phyloP scores from a whole-genome alignment of 352 stramenopile species.

The Phytophthora agathidicida region DNA sequence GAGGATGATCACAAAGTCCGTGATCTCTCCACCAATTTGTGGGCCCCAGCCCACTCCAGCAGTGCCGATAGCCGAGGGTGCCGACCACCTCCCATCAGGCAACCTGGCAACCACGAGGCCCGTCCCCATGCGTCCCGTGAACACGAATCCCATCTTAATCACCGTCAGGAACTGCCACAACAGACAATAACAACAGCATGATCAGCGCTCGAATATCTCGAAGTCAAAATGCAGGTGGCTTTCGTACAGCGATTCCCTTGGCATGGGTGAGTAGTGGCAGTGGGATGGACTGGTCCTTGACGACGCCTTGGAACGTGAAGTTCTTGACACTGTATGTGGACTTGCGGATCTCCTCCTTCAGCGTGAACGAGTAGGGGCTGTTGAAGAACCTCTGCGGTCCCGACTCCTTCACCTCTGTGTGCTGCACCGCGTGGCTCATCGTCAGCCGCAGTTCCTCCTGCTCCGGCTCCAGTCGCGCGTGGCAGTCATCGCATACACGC shows the following conservation, averaged over 20 bases:
- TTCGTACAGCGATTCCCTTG: slow-evolving; percentile 88
- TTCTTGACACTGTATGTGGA: slow-evolving; percentile 94
- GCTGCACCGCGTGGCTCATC: slow-evolving; percentile 84
- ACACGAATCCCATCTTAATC: slow-evolving; percentile 90
- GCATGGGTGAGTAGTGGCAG: slow-evolving; percentile 87
- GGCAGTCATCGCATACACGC: slow-evolving; percentile 83
- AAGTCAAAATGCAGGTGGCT: slow-evolving; percentile 1
- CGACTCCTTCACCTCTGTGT: slow-evolving; percentile 68
- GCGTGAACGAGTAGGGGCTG: slow-evolving; percentile 88
- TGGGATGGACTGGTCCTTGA: slow-evolving; percentile 92
- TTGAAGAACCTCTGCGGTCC: slow-evolving; percentile 82
- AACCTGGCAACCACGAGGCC: slow-evolving; percentile 94
- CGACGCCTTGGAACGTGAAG: slow-evolving; percentile 88
- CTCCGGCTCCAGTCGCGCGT: slow-evolving; percentile 57
- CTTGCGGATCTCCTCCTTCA: slow-evolving; percentile 93
- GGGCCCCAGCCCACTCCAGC: slow-evolving; percentile 90
- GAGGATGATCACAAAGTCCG: slow-evolving; percentile 94
- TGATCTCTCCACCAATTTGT: slow-evolving; percentile 92
- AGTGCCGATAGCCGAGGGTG: slow-evolving; percentile 94
- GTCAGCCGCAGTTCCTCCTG: slow-evolving; percentile 69
- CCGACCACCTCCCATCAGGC: slow-evolving; percentile 94
- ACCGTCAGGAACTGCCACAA: slow-evolving; percentile 89
- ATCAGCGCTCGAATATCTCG: too few species aligned
- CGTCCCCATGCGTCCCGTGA: slow-evolving; percentile 88
- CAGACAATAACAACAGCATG: not conserved